These are phyloP conservation scores for Globisporangium orthogonon DNA, from an alignment of 352 stramenopile genomes.

Conservation along the genomic window DNA sequence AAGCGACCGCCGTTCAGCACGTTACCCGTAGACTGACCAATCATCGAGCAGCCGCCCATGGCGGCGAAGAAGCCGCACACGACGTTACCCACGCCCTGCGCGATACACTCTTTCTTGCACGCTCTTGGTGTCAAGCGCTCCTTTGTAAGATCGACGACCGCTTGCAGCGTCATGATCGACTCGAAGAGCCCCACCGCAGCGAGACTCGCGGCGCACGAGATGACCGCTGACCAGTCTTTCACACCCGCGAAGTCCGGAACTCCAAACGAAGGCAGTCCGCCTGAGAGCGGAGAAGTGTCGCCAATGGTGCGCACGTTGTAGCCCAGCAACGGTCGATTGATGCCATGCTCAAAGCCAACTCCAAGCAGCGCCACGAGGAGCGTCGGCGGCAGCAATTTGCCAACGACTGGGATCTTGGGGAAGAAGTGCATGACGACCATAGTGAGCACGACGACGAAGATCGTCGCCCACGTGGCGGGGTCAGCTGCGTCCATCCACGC, in stretches of 20 bases:
- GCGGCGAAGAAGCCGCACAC: slow-evolving; percentile 87
- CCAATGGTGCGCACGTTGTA: slow-evolving; percentile 78
- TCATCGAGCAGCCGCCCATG: slow-evolving; percentile 93
- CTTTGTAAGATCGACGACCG: slow-evolving; percentile 88
- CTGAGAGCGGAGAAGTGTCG: slow-evolving; percentile 52
- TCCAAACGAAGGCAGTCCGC: slow-evolving; percentile 44
- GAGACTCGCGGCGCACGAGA: slow-evolving; percentile 88
- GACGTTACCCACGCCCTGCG: slow-evolving; percentile 90
- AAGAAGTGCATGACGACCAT: slow-evolving; percentile 88
- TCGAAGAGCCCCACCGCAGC: slow-evolving; percentile 91
- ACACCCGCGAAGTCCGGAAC: slow-evolving; percentile 38
- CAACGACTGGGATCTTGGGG: slow-evolving; percentile 48
- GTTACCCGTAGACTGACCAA: slow-evolving; percentile 91
- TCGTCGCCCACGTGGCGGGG: slow-evolving; percentile 51
- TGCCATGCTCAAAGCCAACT: slow-evolving; percentile 82
- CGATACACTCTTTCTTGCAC: slow-evolving; percentile 76
- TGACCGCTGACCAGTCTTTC: slow-evolving; percentile 58
- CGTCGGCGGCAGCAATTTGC: slow-evolving; percentile 69
- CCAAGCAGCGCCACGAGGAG: slow-evolving; percentile 72
- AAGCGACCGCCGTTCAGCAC: slow-evolving; percentile 77
- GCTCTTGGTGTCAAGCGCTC: slow-evolving; percentile 50
- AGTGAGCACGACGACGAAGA: slow-evolving; percentile 67
- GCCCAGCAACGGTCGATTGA: slow-evolving; percentile 67
- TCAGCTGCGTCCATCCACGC: slow-evolving; percentile 67
- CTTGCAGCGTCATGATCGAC: slow-evolving; percentile 92